Conservation (phyloP, 1,139 yeast species). For the Debaryomyces psychrophilus region DNA sequence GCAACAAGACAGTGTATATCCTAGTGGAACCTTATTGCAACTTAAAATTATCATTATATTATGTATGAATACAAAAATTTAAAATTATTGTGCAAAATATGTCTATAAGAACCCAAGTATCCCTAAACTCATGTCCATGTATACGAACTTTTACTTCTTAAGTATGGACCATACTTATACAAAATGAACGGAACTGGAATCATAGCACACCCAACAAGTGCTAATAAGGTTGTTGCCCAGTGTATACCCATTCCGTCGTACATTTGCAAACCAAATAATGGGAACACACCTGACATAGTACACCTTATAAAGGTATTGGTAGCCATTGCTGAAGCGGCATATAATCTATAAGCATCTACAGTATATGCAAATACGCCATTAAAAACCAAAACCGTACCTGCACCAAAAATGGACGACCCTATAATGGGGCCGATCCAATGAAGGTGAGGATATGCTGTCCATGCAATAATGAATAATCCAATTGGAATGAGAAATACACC, state of each 20-base stretch:
- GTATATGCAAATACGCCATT: slow-evolving; percentile 43
- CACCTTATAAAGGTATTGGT: slow-evolving; percentile 44
- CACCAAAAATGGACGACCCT: slow-evolving; percentile 40
- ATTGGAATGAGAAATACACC: slow-evolving; percentile 40
- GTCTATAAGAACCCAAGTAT: not conserved
- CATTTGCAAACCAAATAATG: slow-evolving; percentile 43
- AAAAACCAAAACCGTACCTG: slow-evolving; percentile 44
- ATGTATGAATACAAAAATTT: not conserved
- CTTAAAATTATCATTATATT: not conserved
- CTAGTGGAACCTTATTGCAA: not conserved
- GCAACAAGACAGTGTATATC: not conserved
- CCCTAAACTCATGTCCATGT: slow-evolving; percentile 16
- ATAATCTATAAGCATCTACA: slow-evolving; percentile 43
- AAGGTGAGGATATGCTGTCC: slow-evolving; percentile 40
- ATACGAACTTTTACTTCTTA: slow-evolving; percentile 30
- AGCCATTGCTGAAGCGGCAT: slow-evolving; percentile 47
- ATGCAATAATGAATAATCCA: slow-evolving; percentile 44
- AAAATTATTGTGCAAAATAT: not conserved
- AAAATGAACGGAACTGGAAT: slow-evolving; percentile 44
- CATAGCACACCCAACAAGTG: slow-evolving; percentile 32
- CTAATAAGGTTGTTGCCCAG: slow-evolving; percentile 46
- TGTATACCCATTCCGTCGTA: slow-evolving; percentile 39
- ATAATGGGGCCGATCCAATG: slow-evolving; percentile 48
- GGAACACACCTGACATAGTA: slow-evolving; percentile 42
- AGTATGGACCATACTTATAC: slow-evolving; percentile 36